These are phyloP conservation scores for Linum trigynum DNA, from an alignment of 345 rosid species.

Conservation along the genomic window DNA sequence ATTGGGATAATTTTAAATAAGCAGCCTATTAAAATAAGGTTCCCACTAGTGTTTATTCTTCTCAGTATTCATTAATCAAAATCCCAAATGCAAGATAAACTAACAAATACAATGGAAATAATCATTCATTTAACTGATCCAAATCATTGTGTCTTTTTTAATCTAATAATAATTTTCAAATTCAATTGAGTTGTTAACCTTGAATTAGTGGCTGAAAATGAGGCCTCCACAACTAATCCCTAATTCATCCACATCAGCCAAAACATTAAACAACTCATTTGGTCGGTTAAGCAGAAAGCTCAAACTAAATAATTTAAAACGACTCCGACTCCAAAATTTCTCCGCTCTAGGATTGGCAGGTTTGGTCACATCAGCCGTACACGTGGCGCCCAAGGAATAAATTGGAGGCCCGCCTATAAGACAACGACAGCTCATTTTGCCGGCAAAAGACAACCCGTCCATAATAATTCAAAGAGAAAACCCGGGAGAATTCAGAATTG, in stretches of 20 bases:
- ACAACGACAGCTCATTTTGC: slow-evolving; percentile 12
- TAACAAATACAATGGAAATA: no score
- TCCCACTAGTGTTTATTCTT: no score
- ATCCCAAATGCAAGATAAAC: no score
- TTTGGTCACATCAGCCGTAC: slow-evolving; percentile 22
- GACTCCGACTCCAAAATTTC: slow-evolving; percentile 8
- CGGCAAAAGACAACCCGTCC: no score
- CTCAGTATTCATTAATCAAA: no score
- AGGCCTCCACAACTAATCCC: slow-evolving; percentile 16
- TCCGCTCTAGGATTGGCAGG: slow-evolving; percentile 12
- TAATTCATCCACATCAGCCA: slow-evolving; percentile 20
- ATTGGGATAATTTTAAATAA: no score
- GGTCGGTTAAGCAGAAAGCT: slow-evolving; percentile 33
- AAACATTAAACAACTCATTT: slow-evolving; percentile 14
- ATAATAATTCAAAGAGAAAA: not conserved
- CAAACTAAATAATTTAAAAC: slow-evolving; percentile 20
- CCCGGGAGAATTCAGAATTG: slow-evolving; percentile 12
- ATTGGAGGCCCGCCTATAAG: slow-evolving; percentile 26
- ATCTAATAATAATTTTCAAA: no score
- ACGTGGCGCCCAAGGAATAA: slow-evolving; percentile 22
- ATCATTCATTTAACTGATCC: no score
- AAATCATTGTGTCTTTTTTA: no score
- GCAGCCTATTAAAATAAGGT: no score
- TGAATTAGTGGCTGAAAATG: slow-evolving; percentile 12
- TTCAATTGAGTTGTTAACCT: no score